These are phyloP conservation scores for Botrytis aclada DNA, from an alignment of 2,329 filamentous ascomycete species.

Conservation along the genomic window DNA sequence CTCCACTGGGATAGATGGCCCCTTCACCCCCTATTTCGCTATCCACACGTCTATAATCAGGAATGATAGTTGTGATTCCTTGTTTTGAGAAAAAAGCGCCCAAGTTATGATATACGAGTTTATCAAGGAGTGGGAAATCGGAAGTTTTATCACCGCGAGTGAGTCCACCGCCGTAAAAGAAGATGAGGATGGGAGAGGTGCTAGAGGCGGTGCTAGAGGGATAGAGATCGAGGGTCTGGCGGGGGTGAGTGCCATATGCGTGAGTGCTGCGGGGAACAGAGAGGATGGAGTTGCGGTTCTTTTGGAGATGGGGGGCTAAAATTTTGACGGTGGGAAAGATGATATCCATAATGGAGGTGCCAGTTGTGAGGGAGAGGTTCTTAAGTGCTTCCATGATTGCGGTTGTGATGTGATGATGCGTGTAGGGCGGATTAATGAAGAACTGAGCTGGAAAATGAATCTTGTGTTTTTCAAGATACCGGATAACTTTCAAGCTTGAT, in stretches of 20 bases:
- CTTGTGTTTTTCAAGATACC: too few relatives aligned
- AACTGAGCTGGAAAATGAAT: not conserved
- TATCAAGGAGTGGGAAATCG: conserved; percentile 20
- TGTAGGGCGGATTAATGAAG: not conserved
- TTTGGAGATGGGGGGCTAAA: conserved; percentile 29
- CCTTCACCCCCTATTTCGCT: conserved; percentile 29
- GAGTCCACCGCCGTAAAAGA: conserved; percentile 36
- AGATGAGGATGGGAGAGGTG: conserved; percentile 31
- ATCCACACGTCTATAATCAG: conserved; percentile 35
- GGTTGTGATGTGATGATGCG: not conserved
- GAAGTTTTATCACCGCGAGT: conserved; percentile 31
- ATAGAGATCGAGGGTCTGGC: conserved; percentile 36
- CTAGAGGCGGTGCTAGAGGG: conserved; percentile 19
- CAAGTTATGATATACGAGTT: conserved; percentile 34
- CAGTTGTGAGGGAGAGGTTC: conserved; percentile 24
- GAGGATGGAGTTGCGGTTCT: conserved; percentile 30
- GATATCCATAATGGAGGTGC: conserved; percentile 25
- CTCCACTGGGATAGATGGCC: conserved; percentile 33
- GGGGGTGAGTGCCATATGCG: conserved; percentile 33
- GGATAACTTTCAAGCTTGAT: not conserved
- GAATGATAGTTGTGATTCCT: conserved; percentile 31
- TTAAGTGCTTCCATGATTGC: conserved; percentile 29
- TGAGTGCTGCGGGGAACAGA: conserved; percentile 26
- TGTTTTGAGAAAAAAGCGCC: conserved; percentile 33
- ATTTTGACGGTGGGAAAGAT: conserved; percentile 31